Base-by-base conservation (phyloP, 371 early-diverging fungal genomes). In the Thermomucor indicae-seudaticae region DNA sequence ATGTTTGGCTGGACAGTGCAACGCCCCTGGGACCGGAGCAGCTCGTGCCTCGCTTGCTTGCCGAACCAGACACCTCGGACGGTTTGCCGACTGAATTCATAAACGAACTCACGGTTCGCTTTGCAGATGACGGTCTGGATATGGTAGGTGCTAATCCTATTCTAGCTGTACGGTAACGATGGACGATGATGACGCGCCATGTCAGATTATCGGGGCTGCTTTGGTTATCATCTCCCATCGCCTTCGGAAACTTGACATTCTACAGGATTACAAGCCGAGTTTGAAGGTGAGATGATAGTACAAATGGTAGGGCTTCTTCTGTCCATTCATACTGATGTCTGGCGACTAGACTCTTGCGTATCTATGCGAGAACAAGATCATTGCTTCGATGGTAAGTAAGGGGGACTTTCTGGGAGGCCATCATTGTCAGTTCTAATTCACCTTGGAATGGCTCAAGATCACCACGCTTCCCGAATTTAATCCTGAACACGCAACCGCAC, bases 111-210 rank as follows among this genome's bases (percentile, higher is more conserved):
- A 50, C 63, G 1, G 25, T 29, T 5, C 58, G 88, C 23, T 89
- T 88, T 53, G 60, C 75, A 23, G 70, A 78, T 17, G 73, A 88
- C 58, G 83, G 80, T 2, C 54, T 87, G 37, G 85, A 80, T 40
- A 57, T 72, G 51, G 83, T 82, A 67, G 45, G 57, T 1, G 16
- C 23, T 22, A 12, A 8, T 45, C 6, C 10, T 29, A 1, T 20
- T 47, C 1, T 25, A 7, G 41, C 4, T 42, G 42, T 14, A 37
- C 19, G 4, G 10, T 37, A 37, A 5, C 10, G 5, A 5, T 14
- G 11, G 19, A 32, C 8, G 19, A 24, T 28, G 10, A 28, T 11
- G 11, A 10, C n/a, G n/a, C n/a, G n/a, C 16, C 19, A 19, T 47
- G 4, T n/a, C 59, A 80, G 72, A 74, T 86, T 17, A 50, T 84